These are phyloP conservation scores for Calonectria henricotiae DNA, from an alignment of 2,329 filamentous ascomycete species.

Conservation along the genomic window DNA sequence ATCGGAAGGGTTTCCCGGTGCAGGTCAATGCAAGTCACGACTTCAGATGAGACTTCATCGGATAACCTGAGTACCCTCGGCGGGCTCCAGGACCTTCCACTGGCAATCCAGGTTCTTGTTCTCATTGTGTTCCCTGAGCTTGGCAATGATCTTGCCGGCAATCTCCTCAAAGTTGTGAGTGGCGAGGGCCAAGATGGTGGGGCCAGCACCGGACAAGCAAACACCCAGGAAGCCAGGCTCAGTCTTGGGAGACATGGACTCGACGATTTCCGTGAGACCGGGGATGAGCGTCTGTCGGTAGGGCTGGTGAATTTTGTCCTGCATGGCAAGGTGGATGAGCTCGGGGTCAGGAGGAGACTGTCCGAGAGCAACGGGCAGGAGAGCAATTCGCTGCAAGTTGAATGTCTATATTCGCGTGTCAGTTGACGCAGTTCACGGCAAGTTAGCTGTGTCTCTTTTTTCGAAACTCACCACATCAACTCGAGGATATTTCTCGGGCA, in stretches of 20 bases:
- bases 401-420: conserved; percentile 74
- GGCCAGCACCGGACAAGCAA: conserved; percentile 94
- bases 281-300: conserved; percentile 95
- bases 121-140: conserved; percentile 75
- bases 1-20: conserved; percentile 6
- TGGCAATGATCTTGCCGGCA: conserved; percentile 82
- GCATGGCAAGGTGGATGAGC: conserved; percentile 98
- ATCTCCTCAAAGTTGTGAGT: conserved; percentile 92
- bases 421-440: conserved; percentile 21
- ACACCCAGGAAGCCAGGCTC: conserved; percentile 94
- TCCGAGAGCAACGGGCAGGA: conserved; percentile 91
- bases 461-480: conserved; percentile 81
- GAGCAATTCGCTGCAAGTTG: conserved; percentile 94
- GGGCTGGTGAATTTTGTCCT: conserved; percentile 97
- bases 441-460: neutral
- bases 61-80: conserved; percentile 76
- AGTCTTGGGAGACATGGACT: conserved; percentile 89
- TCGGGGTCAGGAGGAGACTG: conserved; percentile 92
- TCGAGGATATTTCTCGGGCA: conserved; percentile 85
- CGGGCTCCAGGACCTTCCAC: conserved; percentile 92
- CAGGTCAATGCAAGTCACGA: neutral
- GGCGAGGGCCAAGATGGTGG: conserved; percentile 93
- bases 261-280: conserved; percentile 90
- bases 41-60: conserved; percentile 48
- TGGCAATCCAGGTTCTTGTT: conserved; percentile 81